These are phyloP conservation scores for Annona squamosa DNA, from an alignment of 164 flowering plant species.

Conservation along the genomic window DNA sequence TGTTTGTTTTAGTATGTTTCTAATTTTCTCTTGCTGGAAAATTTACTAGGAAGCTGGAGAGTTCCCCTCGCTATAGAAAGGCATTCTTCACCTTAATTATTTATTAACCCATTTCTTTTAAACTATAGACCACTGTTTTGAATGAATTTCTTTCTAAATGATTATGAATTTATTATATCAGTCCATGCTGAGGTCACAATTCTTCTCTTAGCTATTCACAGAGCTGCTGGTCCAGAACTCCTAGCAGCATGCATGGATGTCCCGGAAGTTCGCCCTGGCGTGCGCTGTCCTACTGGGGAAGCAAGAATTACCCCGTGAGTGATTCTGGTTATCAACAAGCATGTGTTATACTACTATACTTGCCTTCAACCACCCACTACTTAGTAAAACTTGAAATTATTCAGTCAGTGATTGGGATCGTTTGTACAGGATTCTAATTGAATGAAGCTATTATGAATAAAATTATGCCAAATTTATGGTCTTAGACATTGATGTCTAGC, in stretches of 20 bases:
- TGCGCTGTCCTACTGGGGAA: conserved; percentile 94
- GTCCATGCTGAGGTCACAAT: conserved; percentile 5
- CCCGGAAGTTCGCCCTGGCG: conserved; percentile 73
- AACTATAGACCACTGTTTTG: conserved; percentile 81
- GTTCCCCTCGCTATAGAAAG: not conserved
- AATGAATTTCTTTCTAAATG: not conserved
- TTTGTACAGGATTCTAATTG: no score
- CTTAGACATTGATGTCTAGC: no score
- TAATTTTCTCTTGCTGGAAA: no score
- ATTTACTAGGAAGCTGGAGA: no score
- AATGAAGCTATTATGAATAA: no score
- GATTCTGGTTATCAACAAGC: not conserved
- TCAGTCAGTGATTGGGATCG: no score
- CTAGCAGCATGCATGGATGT: conserved; percentile 60
- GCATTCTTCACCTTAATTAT: not conserved
- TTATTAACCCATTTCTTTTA: no score
- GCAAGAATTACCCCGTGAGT: conserved; percentile 89
- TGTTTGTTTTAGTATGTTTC: no score
- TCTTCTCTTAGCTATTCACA: conserved; percentile 68
- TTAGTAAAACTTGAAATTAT: no score
- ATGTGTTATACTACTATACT: not conserved
- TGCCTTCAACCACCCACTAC: not conserved
- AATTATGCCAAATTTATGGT: no score
- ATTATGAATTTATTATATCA: not conserved
- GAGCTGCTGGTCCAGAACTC: conserved; percentile 93